Evolutionary conservation across 2,329 filamentous ascomycete species (phyloP).

Genomic region (Fusarium nurragi): DNA sequence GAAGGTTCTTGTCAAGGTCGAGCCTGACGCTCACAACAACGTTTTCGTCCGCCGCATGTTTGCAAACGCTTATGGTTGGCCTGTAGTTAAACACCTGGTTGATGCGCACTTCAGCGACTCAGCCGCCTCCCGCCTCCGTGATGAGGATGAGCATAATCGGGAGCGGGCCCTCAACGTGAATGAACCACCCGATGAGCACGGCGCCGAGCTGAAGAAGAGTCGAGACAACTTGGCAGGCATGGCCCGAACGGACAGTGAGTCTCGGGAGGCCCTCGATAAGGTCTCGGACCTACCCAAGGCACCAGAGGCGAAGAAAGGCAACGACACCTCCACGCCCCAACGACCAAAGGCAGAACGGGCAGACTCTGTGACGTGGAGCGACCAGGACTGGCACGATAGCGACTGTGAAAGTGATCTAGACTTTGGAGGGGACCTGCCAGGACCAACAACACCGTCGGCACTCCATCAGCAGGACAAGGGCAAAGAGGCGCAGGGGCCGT

Average conservation of each 20-base stretch:
- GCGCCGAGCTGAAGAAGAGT: slow-evolving; percentile 67
- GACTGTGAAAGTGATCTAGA: slow-evolving; percentile 45
- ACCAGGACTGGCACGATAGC: slow-evolving; percentile 49
- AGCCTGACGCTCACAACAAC: slow-evolving; percentile 98
- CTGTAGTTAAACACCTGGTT: slow-evolving; percentile 92
- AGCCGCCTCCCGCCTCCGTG: slow-evolving; percentile 66
- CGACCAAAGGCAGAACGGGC: slow-evolving; percentile 43
- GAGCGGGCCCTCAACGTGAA: slow-evolving; percentile 74
- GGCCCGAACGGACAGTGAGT: slow-evolving; percentile 44
- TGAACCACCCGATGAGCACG: slow-evolving; percentile 67
- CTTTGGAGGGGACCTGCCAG: slow-evolving; percentile 38
- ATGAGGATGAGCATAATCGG: slow-evolving; percentile 71
- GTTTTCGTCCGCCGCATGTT: slow-evolving; percentile 97
- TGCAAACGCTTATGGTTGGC: slow-evolving; percentile 97
- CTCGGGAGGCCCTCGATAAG: slow-evolving; percentile 53
- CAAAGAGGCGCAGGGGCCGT: slow-evolving; percentile 36
- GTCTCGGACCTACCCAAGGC: slow-evolving; percentile 57
- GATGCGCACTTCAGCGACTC: slow-evolving; percentile 93
- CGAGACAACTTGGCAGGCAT: slow-evolving; percentile 27
- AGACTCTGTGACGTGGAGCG: slow-evolving; percentile 71
- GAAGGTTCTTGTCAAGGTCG: slow-evolving; percentile 93
- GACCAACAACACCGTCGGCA: slow-evolving; percentile 24
- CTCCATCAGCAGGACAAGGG: slow-evolving; percentile 33
- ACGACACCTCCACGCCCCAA: slow-evolving; percentile 31
- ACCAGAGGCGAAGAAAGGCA: slow-evolving; percentile 33